Conservation (phyloP, 2,329 filamentous ascomycete genomes). For the Tothia fuscella region DNA sequence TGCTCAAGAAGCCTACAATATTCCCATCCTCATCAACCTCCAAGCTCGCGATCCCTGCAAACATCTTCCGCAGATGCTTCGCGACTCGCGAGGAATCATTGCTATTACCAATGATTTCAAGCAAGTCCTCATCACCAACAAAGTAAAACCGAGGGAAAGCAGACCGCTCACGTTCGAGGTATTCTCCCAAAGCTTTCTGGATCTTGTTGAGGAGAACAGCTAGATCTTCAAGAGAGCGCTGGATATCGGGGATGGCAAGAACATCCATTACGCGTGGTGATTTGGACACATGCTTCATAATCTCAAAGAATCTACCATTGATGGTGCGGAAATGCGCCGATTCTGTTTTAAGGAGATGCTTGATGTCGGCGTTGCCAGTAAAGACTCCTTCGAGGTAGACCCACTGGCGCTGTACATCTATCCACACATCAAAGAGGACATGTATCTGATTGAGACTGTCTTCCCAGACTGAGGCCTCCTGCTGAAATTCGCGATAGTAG, state of each 20-base stretch:
- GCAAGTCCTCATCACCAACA: constrained; percentile 92
- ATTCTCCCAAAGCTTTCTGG: constrained; percentile 95
- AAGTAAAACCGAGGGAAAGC: constrained; percentile 99
- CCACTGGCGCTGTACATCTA: constrained; percentile 99
- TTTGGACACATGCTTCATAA: constrained; percentile 99
- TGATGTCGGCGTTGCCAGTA: constrained; percentile 97
- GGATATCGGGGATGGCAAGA: constrained; percentile 86
- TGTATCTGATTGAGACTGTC: constrained; percentile 96
- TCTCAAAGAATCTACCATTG: constrained; percentile 96
- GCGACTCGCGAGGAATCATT: constrained; percentile 93
- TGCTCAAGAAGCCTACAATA: constrained; percentile 87
- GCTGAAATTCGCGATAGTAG: constrained; percentile 98
- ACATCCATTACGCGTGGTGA: constrained; percentile 93
- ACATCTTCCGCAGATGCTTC: constrained; percentile 99
- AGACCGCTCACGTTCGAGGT: constrained; percentile 92
- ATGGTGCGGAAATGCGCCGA: constrained; percentile 97
- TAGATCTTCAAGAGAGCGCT: constrained; percentile 88
- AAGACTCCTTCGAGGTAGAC: constrained; percentile 99
- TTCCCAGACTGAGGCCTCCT: constrained; percentile 93
- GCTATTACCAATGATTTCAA: constrained; percentile 99
- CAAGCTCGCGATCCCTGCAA: constrained; percentile 84
- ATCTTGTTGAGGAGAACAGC: constrained; percentile 99
- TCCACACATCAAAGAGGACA: constrained; percentile 98
- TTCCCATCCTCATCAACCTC: constrained; percentile 81
- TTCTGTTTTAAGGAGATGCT: constrained; percentile 90